Percentiles rank a stretch among this genome's conserved stretches.
These are phyloP conservation scores for Sporothrix pseudoabietina DNA, from an alignment of 2,329 filamentous ascomycete genomes.

Conservation along the genomic window DNA sequence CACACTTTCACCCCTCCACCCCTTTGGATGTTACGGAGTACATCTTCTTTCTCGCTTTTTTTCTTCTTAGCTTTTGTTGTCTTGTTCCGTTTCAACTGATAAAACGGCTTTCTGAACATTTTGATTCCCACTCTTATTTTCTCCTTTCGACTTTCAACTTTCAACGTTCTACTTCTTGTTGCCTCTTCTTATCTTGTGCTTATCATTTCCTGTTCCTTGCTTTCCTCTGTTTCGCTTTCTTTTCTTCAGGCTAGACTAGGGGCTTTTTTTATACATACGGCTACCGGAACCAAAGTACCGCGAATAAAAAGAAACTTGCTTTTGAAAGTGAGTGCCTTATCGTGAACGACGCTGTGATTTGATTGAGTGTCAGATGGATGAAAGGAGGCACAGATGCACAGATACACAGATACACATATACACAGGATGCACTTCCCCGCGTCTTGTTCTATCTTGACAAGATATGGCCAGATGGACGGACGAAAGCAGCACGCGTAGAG, in stretches of 20 bases:
- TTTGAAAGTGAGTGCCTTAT: too few species aligned
- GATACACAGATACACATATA: background rate
- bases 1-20: background rate
- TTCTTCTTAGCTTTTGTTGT: background rate
- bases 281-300: conserved; percentile 15
- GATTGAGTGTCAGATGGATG: background rate
- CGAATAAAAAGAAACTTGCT: conserved; percentile 1
- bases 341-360: background rate
- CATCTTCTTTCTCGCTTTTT: background rate
- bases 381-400: background rate
- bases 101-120: background rate
- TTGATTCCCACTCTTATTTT: conserved; percentile 28
- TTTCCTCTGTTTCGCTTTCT: background rate
- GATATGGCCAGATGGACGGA: background rate
- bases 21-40: too few species aligned
- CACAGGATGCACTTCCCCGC: conserved; percentile 5
- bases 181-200: background rate
- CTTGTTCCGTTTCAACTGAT: background rate
- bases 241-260: conserved; percentile 25
- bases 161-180: background rate
- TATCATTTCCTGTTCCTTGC: background rate
- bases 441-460: background rate
- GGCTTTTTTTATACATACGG: conserved; percentile 17
- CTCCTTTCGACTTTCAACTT: background rate
- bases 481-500: background rate